Evolutionary conservation across 164 flowering plant species (phyloP).

Genomic region (Annona cherimola): DNA sequence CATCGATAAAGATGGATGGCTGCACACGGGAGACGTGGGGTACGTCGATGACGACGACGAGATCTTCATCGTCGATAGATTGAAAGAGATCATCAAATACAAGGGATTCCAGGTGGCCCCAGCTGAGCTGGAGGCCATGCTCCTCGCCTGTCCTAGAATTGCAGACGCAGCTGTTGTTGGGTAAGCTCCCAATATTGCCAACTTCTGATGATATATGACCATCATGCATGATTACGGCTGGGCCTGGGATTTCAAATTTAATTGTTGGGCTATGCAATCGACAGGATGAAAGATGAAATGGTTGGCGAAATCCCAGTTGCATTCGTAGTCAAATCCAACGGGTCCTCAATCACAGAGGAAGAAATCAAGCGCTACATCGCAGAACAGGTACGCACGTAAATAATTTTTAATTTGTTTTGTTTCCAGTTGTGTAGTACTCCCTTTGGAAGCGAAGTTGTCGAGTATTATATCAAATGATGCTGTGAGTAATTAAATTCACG

Average conservation of each 20-base stretch:
- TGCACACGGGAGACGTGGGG: slow-evolving; percentile 93
- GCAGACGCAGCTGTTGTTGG: slow-evolving; percentile 88
- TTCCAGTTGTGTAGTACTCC: neutral
- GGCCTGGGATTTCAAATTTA: neutral
- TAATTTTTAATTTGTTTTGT: neutral
- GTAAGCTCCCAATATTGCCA: slow-evolving; percentile 35
- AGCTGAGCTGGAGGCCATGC: slow-evolving; percentile 88
- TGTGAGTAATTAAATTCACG: neutral
- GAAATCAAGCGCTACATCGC: slow-evolving; percentile 77
- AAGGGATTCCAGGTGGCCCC: slow-evolving; percentile 98
- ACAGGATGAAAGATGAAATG: slow-evolving; percentile 77
- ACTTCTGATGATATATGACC: neutral
- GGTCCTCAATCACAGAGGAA: slow-evolving; percentile 58
- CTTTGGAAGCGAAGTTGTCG: neutral
- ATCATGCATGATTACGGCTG: neutral
- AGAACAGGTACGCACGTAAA: slow-evolving; percentile 48
- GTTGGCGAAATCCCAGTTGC: slow-evolving; percentile 94
- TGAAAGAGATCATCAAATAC: slow-evolving; percentile 88
- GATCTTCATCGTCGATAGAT: slow-evolving; percentile 81
- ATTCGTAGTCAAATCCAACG: slow-evolving; percentile 76
- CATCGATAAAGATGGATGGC: slow-evolving; percentile 85
- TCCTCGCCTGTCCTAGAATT: slow-evolving; percentile 54
- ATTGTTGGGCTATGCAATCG: neutral
- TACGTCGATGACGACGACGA: slow-evolving; percentile 87
- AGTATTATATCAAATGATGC: neutral